Evolutionary conservation across 2,329 filamentous ascomycete species (phyloP).

Genomic region (Colletotrichum sp.): DNA sequence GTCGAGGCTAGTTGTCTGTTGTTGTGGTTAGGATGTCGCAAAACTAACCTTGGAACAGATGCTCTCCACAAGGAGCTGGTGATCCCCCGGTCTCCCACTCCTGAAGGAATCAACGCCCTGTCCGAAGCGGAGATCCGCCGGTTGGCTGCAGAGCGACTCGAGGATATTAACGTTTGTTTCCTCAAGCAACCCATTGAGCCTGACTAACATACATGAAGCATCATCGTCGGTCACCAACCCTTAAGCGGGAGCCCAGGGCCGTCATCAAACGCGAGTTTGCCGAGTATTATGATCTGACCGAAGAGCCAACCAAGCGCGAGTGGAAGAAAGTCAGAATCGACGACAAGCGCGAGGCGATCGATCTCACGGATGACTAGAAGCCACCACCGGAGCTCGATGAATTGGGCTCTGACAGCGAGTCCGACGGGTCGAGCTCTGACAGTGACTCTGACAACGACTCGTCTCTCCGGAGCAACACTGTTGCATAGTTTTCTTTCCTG

Average conservation of each 20-base stretch:
- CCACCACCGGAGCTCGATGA: not conserved
- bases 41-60: slow-evolving; percentile 10
- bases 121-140: slow-evolving; percentile 17
- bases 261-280: slow-evolving; percentile 15
- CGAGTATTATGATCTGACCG: slow-evolving; percentile 18
- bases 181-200: not conserved
- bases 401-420: not conserved
- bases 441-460: not conserved
- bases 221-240: not conserved
- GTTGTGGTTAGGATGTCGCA: accelerated
- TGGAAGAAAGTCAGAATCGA: slow-evolving; percentile 21
- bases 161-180: slow-evolving; percentile 6
- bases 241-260: slow-evolving; percentile 9
- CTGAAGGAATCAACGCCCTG: slow-evolving; percentile 9
- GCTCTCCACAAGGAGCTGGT: slow-evolving; percentile 24
- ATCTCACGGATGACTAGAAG: slow-evolving; percentile 21
- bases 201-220: not conserved
- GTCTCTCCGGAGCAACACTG: not conserved
- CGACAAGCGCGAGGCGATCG: slow-evolving; percentile 9
- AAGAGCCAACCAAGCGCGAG: slow-evolving; percentile 5
- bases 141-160: slow-evolving; percentile 13
- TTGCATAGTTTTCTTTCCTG: not conserved
- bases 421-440: not conserved
- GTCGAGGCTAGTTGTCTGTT: slow-evolving; percentile 18
- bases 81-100: slow-evolving; percentile 20